Conservation (phyloP, 257 asterid genomes). For the Vinca minor region DNA sequence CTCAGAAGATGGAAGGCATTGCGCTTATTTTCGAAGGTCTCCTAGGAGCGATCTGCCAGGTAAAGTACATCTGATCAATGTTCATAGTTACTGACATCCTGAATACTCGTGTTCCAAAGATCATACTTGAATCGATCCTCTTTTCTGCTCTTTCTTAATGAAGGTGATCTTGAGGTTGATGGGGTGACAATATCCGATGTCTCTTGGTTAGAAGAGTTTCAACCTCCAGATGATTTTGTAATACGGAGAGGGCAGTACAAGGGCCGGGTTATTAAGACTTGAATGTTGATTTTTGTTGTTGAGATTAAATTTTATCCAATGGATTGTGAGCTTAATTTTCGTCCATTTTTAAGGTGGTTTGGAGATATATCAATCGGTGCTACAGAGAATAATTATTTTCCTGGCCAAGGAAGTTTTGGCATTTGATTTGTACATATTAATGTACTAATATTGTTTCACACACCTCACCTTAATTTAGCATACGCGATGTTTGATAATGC, state of each 20-base stretch:
- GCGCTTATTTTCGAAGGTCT: constrained; percentile 77
- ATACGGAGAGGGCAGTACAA: constrained; percentile 86
- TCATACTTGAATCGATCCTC: not conserved
- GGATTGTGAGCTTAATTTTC: no score
- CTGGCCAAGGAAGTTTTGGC: constrained; percentile 32
- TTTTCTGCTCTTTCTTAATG: constrained; percentile 5
- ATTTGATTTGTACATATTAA: constrained; percentile 63
- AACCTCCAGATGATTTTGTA: constrained; percentile 84
- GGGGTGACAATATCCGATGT: constrained; percentile 56
- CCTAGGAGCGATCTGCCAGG: constrained; percentile 67
- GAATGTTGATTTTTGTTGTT: constrained; percentile 27
- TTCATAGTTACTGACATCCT: not conserved
- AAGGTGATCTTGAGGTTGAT: constrained; percentile 69
- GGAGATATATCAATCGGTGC: constrained; percentile 25
- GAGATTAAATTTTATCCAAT: constrained; percentile 17
- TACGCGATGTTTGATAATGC: not conserved
- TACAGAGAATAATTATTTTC: constrained; percentile 23
- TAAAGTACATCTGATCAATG: constrained; percentile 21
- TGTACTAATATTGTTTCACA: constrained; percentile 33
- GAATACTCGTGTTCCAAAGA: not conserved
- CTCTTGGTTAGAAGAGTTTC: constrained; percentile 88
- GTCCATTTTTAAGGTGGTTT: constrained; percentile 25
- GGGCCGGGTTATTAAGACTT: constrained; percentile 73
- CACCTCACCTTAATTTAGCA: constrained; percentile 27
- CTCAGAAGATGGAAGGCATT: constrained; percentile 84